Evolutionary conservation across 805 yeast species (phyloP).

Genomic region (Isabelozyma gotoi): DNA sequence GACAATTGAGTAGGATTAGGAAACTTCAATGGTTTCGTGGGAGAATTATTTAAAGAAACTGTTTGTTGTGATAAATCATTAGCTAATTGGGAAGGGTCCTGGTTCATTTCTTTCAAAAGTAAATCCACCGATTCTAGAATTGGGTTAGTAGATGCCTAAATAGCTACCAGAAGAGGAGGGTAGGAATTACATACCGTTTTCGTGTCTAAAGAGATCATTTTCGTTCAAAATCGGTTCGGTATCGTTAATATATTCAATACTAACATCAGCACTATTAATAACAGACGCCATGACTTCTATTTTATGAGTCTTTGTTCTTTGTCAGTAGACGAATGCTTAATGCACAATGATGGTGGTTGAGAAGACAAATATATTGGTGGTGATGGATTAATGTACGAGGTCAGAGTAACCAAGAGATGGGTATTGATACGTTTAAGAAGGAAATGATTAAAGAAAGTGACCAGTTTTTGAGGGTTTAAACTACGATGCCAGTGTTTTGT

Average conservation of each 20-base stretch:
- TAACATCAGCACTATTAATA: background rate
- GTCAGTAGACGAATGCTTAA: too few relatives aligned
- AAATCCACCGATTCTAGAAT: conserved; percentile 26
- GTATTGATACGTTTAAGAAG: background rate
- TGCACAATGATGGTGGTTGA: too few relatives aligned
- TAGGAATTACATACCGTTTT: conserved; percentile 23
- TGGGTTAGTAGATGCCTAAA: conserved; percentile 17
- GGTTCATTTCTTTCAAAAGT: conserved; percentile 26
- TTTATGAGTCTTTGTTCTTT: too few relatives aligned
- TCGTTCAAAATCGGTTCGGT: conserved; percentile 1
- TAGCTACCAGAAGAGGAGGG: background rate
- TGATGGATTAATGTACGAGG: background rate
- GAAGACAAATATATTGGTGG: too few relatives aligned
- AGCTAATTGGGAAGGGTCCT: conserved; percentile 6
- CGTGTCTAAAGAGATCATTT: conserved; percentile 22
- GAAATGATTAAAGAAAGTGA: background rate
- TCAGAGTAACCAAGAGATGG: background rate
- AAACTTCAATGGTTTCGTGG: conserved; percentile 33
- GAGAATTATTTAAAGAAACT: conserved; percentile 21
- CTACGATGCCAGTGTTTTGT: background rate
- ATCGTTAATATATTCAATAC: background rate
- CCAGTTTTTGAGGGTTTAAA: background rate
- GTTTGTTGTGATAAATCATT: conserved; percentile 1
- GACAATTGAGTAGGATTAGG: conserved; percentile 11
- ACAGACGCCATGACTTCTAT: background rate